A percentile compares a stretch with the other conserved stretches of the same genome.
phyloP scores from a whole-genome alignment of 2,329 filamentous ascomycete genomes.

The Phaeosphaeria sp. region DNA sequence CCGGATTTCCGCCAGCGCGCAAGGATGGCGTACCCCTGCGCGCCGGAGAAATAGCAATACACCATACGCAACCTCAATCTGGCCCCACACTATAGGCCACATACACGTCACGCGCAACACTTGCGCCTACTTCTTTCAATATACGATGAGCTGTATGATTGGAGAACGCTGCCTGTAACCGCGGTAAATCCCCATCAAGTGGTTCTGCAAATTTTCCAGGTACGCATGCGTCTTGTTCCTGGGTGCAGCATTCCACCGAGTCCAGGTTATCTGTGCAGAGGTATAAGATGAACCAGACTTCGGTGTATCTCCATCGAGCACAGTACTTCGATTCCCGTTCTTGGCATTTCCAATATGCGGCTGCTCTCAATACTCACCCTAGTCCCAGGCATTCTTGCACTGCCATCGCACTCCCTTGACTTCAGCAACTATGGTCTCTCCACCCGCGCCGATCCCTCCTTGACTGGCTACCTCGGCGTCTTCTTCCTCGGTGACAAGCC shows the following conservation, averaged over 20 bases:
- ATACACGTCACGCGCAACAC: background rate
- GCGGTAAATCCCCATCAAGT: background rate
- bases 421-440: constrained; percentile 24
- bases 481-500: constrained; percentile 64
- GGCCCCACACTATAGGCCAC: constrained; percentile 8
- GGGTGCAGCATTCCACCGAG: background rate
- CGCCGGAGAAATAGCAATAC: constrained; percentile 10
- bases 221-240: background rate
- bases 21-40: constrained; percentile 2
- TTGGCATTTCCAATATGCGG: constrained; percentile 16
- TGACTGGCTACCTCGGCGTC: constrained; percentile 61
- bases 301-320: background rate
- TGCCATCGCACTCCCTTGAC: constrained; percentile 27
- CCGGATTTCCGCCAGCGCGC: constrained; percentile 12
- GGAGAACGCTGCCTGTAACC: background rate
- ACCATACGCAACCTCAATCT: constrained; percentile 11
- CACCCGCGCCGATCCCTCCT: constrained; percentile 40
- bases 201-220: background rate
- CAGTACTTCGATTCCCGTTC: background rate
- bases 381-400: constrained; percentile 17
- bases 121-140: background rate
- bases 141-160: background rate
- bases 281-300: background rate
- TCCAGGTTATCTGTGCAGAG: background rate
- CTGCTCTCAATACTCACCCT: constrained; percentile 19